Conservation (phyloP, 306 rosid species). For the Aeschynomene evenia region DNA sequence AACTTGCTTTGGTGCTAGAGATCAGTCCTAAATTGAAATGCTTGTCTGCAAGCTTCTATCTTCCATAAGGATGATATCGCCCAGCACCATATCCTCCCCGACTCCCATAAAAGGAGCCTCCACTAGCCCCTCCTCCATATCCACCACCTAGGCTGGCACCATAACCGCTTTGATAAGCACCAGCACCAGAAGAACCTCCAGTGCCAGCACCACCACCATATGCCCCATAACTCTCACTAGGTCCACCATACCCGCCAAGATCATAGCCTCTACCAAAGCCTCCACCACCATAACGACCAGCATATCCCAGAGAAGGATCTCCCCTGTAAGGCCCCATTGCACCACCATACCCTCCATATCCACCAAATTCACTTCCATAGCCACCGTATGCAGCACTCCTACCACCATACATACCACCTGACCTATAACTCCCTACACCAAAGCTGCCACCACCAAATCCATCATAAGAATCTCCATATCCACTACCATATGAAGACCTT, state of each 20-base stretch:
- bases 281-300: constrained; percentile 84
- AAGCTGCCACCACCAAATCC: constrained; percentile 73
- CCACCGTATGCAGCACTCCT: constrained; percentile 55
- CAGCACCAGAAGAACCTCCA: constrained; percentile 49
- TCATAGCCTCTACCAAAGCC: constrained; percentile 83
- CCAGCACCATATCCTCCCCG: constrained; percentile 88
- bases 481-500: constrained; percentile 70
- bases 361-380: constrained; percentile 82
- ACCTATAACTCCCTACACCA: constrained; percentile 71
- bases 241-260: constrained; percentile 83
- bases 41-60: constrained; percentile 48
- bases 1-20: constrained; percentile 28
- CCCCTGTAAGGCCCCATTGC: constrained; percentile 82
- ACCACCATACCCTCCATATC: constrained; percentile 78
- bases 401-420: constrained; percentile 61
- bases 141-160: constrained; percentile 64
- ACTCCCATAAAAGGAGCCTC: constrained; percentile 79
- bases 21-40: constrained; percentile 40
- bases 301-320: constrained; percentile 73
- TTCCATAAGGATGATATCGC: constrained; percentile 93
- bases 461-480: constrained; percentile 77
- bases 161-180: constrained; percentile 69
- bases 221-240: constrained; percentile 73
- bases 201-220: constrained; percentile 56
- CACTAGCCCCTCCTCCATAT: constrained; percentile 71